These are phyloP conservation scores for Teratosphaeria gauchensis DNA, from an alignment of 2,329 filamentous ascomycete genomes.

Conservation along the genomic window DNA sequence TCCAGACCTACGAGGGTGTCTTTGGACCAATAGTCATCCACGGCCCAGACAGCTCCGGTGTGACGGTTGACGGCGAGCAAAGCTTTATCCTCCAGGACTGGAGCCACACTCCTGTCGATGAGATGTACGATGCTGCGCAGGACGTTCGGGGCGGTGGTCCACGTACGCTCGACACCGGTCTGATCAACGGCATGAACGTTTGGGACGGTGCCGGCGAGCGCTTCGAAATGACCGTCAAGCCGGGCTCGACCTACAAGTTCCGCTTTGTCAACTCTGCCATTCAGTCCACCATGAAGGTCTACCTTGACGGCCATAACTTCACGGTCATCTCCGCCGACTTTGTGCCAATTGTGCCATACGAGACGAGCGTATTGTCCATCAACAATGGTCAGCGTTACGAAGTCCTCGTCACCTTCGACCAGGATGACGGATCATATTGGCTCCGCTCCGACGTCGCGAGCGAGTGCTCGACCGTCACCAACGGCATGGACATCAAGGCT, in stretches of 20 bases:
- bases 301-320: slow-evolving; percentile 33
- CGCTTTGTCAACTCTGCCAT: slow-evolving; percentile 34
- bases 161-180: slow-evolving; percentile 31
- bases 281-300: slow-evolving; percentile 34
- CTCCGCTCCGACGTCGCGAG: slow-evolving; percentile 34
- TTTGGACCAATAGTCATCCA: slow-evolving; percentile 31
- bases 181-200: slow-evolving; percentile 37
- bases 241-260: slow-evolving; percentile 33
- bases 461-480: slow-evolving; percentile 26
- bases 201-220: slow-evolving; percentile 21
- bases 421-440: slow-evolving; percentile 36
- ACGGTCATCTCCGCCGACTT: slow-evolving; percentile 36
- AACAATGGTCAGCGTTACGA: slow-evolving; percentile 40
- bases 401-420: slow-evolving; percentile 36
- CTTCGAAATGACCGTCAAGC: slow-evolving; percentile 15
- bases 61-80: slow-evolving; percentile 23
- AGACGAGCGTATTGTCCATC: slow-evolving; percentile 28
- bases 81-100: slow-evolving; percentile 29
- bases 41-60: slow-evolving; percentile 28
- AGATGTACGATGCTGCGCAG: slow-evolving; percentile 22
- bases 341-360: slow-evolving; percentile 34
- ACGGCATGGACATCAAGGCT: slow-evolving; percentile 23
- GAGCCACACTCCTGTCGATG: slow-evolving; percentile 28
- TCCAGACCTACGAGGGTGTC: slow-evolving; percentile 34
- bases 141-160: slow-evolving; percentile 26